phyloP scores from a whole-genome alignment of 1,284 basidiomycete genomes.

The Rhodotorula sp. region DNA sequence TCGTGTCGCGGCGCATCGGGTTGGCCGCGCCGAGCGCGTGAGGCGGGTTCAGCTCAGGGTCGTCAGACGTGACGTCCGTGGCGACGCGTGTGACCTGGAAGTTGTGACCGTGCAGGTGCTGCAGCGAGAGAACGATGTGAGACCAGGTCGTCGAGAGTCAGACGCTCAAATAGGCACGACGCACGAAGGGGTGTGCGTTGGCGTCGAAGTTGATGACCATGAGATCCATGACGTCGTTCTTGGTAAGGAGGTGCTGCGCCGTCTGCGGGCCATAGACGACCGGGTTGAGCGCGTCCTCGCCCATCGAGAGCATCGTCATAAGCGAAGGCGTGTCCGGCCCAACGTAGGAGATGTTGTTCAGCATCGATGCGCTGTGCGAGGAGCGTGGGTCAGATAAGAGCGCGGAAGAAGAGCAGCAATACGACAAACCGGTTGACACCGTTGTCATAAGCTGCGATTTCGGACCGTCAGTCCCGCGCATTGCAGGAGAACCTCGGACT shows the following conservation, averaged over 20 bases:
- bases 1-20: conserved; percentile 75
- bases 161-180: conserved; percentile 46
- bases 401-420: no score
- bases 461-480: background rate
- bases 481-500: background rate
- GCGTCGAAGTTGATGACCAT: conserved; percentile 72
- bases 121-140: conserved; percentile 32
- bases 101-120: conserved; percentile 76
- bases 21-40: conserved; percentile 72
- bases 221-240: conserved; percentile 75
- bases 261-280: conserved; percentile 73
- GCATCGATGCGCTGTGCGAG: conserved; percentile 28
- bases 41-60: conserved; percentile 77
- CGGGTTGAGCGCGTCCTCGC: conserved; percentile 65
- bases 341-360: conserved; percentile 56
- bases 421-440: conserved; percentile 65
- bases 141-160: background rate
- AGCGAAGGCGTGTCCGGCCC: conserved; percentile 66
- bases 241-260: conserved; percentile 67
- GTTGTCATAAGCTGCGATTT: conserved; percentile 53
- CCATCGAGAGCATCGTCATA: conserved; percentile 73
- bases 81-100: conserved; percentile 63
- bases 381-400: background rate
- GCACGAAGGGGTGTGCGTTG: conserved; percentile 53
- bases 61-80: conserved; percentile 70